These are phyloP conservation scores for Claviceps sorghi DNA, from an alignment of 2,329 filamentous ascomycete genomes.

Conservation along the genomic window DNA sequence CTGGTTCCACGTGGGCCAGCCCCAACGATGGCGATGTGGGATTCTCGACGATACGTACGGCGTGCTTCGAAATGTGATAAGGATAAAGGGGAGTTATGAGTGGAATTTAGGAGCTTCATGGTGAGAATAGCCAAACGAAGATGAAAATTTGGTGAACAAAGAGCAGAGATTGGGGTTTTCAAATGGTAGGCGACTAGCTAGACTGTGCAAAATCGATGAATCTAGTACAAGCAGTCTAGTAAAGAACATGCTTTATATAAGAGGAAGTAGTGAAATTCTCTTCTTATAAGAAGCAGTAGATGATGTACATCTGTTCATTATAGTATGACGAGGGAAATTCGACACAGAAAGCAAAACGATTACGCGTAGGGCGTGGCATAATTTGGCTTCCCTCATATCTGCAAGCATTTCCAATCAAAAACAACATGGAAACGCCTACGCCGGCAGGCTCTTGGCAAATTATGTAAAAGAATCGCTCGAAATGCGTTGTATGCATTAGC, in stretches of 20 bases:
- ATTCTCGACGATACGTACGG: neutral
- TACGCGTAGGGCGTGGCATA: neutral
- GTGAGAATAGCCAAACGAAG: neutral
- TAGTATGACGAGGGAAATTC: neutral
- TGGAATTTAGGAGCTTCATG: neutral
- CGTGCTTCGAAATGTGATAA: neutral
- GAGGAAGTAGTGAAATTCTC: neutral
- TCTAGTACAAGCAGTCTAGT: too few relatives aligned
- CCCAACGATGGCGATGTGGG: conserved; percentile 4
- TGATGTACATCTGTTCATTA: neutral
- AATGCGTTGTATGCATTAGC: neutral
- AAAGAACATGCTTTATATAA: neutral
- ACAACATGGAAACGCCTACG: neutral
- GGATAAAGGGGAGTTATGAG: neutral
- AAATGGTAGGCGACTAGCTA: neutral
- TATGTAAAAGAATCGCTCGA: neutral
- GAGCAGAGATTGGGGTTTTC: neutral
- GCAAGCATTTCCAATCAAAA: neutral
- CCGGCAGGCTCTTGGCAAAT: neutral
- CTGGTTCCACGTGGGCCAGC: conserved; percentile 5
- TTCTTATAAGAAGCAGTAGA: neutral
- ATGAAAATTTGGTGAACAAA: neutral
- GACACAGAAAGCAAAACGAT: neutral
- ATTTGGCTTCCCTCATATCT: too few relatives aligned
- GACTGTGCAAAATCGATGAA: neutral